These are phyloP conservation scores for Ascodesmis nigricans DNA, from an alignment of 495 filamentous ascomycete species.

Conservation along the genomic window DNA sequence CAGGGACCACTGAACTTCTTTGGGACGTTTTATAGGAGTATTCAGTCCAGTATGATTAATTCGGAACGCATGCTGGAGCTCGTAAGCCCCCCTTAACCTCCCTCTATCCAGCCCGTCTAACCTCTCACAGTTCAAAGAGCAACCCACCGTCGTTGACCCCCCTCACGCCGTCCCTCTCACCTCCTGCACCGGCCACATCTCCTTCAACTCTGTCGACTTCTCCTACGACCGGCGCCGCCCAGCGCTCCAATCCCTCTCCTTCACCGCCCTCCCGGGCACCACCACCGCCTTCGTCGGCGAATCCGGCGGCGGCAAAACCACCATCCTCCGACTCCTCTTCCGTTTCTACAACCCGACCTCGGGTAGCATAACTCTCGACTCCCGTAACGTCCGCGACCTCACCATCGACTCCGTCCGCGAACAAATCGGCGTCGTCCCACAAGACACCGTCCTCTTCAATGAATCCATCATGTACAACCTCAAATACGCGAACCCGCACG, in stretches of 20 bases:
- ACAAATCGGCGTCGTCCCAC: slow-evolving; percentile 86
- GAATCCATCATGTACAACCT: slow-evolving; percentile 94
- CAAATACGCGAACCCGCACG: slow-evolving; percentile 72
- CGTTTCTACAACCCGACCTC: slow-evolving; percentile 70
- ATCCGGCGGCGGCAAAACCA: slow-evolving; percentile 91
- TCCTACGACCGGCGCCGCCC: slow-evolving; percentile 74
- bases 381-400: slow-evolving; percentile 57
- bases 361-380: slow-evolving; percentile 66
- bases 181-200: slow-evolving; percentile 55
- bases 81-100: slow-evolving; percentile 11
- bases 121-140: slow-evolving; percentile 48
- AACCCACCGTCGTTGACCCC: slow-evolving; percentile 47
- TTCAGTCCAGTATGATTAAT: slow-evolving; percentile 92
- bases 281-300: slow-evolving; percentile 92
- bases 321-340: slow-evolving; percentile 87
- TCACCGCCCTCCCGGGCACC: slow-evolving; percentile 66
- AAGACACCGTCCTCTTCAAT: slow-evolving; percentile 93
- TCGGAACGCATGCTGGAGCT: slow-evolving; percentile 84
- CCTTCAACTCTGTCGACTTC: slow-evolving; percentile 72
- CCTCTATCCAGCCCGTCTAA: neutral
- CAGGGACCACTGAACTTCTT: slow-evolving; percentile 93
- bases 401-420: slow-evolving; percentile 83
- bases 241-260: slow-evolving; percentile 59
- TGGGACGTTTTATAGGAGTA: slow-evolving; percentile 89
- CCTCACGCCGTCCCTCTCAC: slow-evolving; percentile 33